Evolutionary conservation across 1,139 yeast species (phyloP).

Genomic region (Scheffersomyces parashehatae): DNA sequence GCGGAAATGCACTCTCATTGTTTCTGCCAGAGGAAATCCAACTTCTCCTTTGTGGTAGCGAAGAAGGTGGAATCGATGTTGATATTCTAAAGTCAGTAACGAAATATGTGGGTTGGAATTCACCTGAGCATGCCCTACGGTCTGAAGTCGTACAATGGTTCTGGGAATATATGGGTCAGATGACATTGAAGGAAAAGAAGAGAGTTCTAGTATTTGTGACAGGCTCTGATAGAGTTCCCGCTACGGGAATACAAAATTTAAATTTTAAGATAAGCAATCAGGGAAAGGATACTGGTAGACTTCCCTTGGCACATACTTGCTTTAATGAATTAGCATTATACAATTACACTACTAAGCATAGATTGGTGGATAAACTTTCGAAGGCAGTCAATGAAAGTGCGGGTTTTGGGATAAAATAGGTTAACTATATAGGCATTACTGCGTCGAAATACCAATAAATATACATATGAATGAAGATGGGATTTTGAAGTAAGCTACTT

Average conservation of each 20-base stretch:
- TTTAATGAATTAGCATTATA: constrained; percentile 84
- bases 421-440: too few species aligned
- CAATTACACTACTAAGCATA: constrained; percentile 56
- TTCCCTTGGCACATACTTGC: constrained; percentile 92
- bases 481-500: too few species aligned
- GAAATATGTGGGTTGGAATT: constrained; percentile 63
- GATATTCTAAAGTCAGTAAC: constrained; percentile 70
- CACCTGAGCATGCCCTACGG: constrained; percentile 31
- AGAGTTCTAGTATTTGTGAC: constrained; percentile 75
- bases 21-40: constrained; percentile 84
- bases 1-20: constrained; percentile 75
- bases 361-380: constrained; percentile 55
- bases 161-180: constrained; percentile 67
- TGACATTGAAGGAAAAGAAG: constrained; percentile 53
- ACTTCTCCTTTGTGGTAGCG: constrained; percentile 75
- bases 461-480: too few species aligned
- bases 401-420: constrained; percentile 77
- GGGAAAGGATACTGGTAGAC: constrained; percentile 51
- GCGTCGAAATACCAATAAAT: too few species aligned
- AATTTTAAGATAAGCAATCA: constrained; percentile 58
- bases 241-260: constrained; percentile 81
- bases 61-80: constrained; percentile 64
- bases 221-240: constrained; percentile 90
- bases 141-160: constrained; percentile 67
- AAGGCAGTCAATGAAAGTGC: constrained; percentile 76